Evolutionary conservation across 805 yeast species (phyloP), one percentile per base, ranked within the genome.

Genomic region (Ascoidea asiatica): DNA sequence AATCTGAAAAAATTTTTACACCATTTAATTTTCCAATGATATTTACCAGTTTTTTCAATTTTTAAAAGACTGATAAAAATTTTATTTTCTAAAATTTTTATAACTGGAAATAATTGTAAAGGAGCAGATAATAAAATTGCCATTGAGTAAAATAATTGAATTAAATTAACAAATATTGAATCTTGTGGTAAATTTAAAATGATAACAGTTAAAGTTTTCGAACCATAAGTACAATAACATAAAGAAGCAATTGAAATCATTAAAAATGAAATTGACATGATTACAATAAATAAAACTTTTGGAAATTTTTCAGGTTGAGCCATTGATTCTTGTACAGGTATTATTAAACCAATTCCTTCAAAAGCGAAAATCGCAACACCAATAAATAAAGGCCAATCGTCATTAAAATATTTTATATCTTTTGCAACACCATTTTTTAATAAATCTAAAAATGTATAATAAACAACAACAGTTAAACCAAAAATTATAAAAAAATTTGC

Each of bases 281-380:
- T 73, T 2, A 84, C 92, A 41, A 72, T 57, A 15, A 68, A 67
- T 43, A 84, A 60, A 1, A 83, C 85, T 45, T 66, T 57, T 17
- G 90, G 88, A 56, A 81, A 84, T 49, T 81, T 72, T 48, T 77
- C 77, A 1, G 92, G 92, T 51, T 80, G 63, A 42, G 68, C 72
- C 92, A 84, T 84, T 1, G 92, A 80, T 52, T 83, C 85, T 54
- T 83, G 87, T 44, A 84, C 80, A 0, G 94, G 94, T 20, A 84
- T 79, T 42, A 84, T 80, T 41, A 84, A 65, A 0, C 94, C 92
- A 46, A 84, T 82, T 1, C 94, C 94, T 62, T 84, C 94, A 56
- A 82, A 84, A n/a, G 92, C 87, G 65, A 84, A 84, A 23, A 84
- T 83, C 2, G 90, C 89, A 5, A 84, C 85, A 6, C 94, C 94